Conservation (phyloP, 768 basidiomycete genomes). For the Hydnomerulius pinastri region DNA sequence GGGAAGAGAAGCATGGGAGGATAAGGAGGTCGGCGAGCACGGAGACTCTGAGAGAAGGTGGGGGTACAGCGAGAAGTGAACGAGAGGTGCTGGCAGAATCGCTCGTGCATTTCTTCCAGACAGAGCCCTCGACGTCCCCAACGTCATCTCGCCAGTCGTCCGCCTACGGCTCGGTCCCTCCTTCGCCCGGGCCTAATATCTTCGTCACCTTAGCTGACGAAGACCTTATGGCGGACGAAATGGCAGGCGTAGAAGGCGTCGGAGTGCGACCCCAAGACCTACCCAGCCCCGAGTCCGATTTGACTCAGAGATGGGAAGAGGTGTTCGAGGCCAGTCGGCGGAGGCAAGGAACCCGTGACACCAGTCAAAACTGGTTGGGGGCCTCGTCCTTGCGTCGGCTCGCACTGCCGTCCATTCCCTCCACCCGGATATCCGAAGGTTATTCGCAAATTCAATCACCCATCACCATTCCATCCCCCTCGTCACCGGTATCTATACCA, state of each 20-base stretch:
- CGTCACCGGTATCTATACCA: conserved; percentile 13
- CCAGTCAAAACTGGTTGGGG: conserved; percentile 3
- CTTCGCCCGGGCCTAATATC: conserved; percentile 20
- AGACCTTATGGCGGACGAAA: conserved; percentile 8
- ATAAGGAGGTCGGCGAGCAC: conserved; percentile 39
- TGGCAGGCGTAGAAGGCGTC: neutral
- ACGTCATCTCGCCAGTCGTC: conserved; percentile 18
- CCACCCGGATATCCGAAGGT: conserved; percentile 18
- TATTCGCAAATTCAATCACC: conserved; percentile 27
- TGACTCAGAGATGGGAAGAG: conserved; percentile 13
- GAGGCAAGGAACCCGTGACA: neutral
- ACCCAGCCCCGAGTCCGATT: neutral
- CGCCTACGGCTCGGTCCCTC: conserved; percentile 14
- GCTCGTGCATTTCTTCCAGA: conserved; percentile 4
- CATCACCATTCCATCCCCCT: conserved; percentile 21
- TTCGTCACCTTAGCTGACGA: conserved; percentile 17
- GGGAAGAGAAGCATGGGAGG: conserved; percentile 44
- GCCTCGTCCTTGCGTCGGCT: conserved; percentile 11
- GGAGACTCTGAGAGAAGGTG: conserved; percentile 40
- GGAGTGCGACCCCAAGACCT: too few relatives aligned
- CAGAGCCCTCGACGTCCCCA: conserved; percentile 1
- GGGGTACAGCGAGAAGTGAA: neutral
- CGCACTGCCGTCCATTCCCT: conserved; percentile 32
- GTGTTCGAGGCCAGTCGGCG: conserved; percentile 9
- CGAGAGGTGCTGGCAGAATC: conserved; percentile 15